Evolutionary conservation across 306 rosid species (phyloP).

Genomic region (Corylus heterophylla): DNA sequence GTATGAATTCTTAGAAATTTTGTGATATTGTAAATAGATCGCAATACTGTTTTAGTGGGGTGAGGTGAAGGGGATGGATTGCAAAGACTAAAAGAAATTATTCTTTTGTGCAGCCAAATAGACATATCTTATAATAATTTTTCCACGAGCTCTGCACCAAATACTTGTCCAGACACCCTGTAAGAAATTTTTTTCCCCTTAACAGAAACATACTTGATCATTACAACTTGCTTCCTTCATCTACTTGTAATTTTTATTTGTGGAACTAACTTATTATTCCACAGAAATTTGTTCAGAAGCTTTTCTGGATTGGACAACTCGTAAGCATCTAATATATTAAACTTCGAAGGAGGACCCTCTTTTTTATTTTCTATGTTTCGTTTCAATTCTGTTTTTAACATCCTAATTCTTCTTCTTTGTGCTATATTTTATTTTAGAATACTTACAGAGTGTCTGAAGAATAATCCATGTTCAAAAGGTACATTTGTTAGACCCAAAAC

Average conservation of each 20-base stretch:
- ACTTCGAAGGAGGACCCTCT: background rate
- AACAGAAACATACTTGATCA: background rate
- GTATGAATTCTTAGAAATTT: background rate
- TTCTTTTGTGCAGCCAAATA: slow-evolving; percentile 5
- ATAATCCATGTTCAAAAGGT: slow-evolving; percentile 29
- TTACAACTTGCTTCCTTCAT: background rate
- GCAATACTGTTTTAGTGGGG: background rate
- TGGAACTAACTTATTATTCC: background rate
- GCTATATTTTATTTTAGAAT: slow-evolving; percentile 1
- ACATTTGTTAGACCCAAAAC: background rate
- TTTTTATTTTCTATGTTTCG: background rate
- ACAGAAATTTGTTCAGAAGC: slow-evolving; percentile 37
- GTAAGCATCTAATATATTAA: slow-evolving; percentile 16
- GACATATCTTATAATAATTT: slow-evolving; percentile 34
- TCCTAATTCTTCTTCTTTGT: background rate
- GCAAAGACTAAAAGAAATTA: background rate
- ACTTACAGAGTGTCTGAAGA: slow-evolving; percentile 2
- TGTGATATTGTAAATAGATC: background rate
- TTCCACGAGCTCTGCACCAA: background rate
- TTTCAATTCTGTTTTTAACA: background rate
- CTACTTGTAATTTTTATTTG: background rate
- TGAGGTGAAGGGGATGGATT: background rate
- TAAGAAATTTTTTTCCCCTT: background rate
- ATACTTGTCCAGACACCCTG: slow-evolving; percentile 2
- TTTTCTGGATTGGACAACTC: background rate